phyloP scores from a whole-genome alignment of 2,329 filamentous ascomycete genomes.

The Fusarium sp. region DNA sequence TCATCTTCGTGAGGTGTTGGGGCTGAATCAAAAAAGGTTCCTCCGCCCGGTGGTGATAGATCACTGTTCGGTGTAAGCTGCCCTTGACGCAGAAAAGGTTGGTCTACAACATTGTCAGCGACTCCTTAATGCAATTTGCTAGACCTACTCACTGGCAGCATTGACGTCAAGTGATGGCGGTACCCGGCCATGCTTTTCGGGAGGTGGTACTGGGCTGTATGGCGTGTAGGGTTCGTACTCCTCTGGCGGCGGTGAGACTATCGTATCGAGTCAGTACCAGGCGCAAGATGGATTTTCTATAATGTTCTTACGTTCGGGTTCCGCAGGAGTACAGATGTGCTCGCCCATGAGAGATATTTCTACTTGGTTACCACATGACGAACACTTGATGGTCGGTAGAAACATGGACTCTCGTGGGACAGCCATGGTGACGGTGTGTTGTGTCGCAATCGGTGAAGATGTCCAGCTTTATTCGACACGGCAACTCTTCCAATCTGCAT shows the following conservation, averaged over 20 bases:
- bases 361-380: slow-evolving; percentile 80
- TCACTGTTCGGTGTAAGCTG: slow-evolving; percentile 74
- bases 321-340: slow-evolving; percentile 74
- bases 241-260: slow-evolving; percentile 56
- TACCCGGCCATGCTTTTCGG: slow-evolving; percentile 54
- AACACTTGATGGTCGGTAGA: slow-evolving; percentile 89
- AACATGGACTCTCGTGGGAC: slow-evolving; percentile 73
- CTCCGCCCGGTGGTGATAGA: slow-evolving; percentile 67
- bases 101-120: slow-evolving; percentile 59
- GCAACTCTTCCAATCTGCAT: slow-evolving; percentile 20
- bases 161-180: slow-evolving; percentile 64
- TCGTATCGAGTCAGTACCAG: slow-evolving; percentile 7
- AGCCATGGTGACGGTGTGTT: slow-evolving; percentile 55
- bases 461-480: slow-evolving; percentile 5
- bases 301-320: slow-evolving; percentile 59
- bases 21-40: slow-evolving; percentile 59
- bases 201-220: slow-evolving; percentile 43
- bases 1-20: slow-evolving; percentile 58
- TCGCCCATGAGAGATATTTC: slow-evolving; percentile 90
- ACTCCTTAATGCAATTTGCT: not conserved
- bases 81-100: slow-evolving; percentile 64
- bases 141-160: slow-evolving; percentile 61
- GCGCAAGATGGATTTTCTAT: not conserved
- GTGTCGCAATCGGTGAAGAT: slow-evolving; percentile 1
- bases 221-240: slow-evolving; percentile 45